A percentile compares a stretch with the other conserved stretches of the same genome.
Conservation (phyloP, 805 yeast species). For the Metschnikowia matae region DNA sequence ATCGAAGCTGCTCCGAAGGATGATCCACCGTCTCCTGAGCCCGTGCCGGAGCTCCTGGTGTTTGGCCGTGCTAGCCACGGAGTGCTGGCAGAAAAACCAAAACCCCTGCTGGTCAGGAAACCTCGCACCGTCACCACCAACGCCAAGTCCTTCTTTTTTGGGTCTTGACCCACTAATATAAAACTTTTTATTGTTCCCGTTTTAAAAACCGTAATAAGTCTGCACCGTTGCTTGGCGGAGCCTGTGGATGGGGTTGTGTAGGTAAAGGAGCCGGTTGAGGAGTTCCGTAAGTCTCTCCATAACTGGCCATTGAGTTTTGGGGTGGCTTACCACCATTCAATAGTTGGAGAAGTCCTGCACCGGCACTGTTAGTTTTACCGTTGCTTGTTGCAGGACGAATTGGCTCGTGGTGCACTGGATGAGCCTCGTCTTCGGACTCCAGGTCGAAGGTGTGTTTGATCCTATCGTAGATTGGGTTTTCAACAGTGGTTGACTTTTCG, state of each 20-base stretch:
- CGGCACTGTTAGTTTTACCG: slow-evolving; percentile 7
- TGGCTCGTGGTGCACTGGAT: background rate
- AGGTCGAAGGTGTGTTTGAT: slow-evolving; percentile 25
- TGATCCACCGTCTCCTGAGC: background rate
- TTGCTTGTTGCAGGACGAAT: background rate
- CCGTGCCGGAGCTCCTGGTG: background rate
- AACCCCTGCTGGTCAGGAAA: slow-evolving; percentile 2
- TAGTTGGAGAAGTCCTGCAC: slow-evolving; percentile 12
- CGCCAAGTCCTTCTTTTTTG: background rate
- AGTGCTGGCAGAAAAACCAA: background rate
- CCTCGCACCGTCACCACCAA: slow-evolving; percentile 1
- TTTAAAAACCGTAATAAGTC: slow-evolving; percentile 19
- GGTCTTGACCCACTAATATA: background rate
- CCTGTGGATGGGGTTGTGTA: slow-evolving; percentile 1
- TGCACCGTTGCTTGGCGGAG: slow-evolving; percentile 10
- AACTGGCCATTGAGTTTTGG: slow-evolving; percentile 2
- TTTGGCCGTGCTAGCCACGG: slow-evolving; percentile 6
- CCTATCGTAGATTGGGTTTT: slow-evolving; percentile 19
- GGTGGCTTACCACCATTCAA: slow-evolving; percentile 13
- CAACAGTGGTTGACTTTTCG: slow-evolving; percentile 23
- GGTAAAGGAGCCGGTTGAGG: slow-evolving; percentile 7
- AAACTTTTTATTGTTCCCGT: background rate
- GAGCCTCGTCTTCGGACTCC: slow-evolving; percentile 37
- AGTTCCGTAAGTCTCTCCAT: slow-evolving; percentile 14
- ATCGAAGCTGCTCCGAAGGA: background rate